Base-by-base conservation (phyloP, 2,329 filamentous ascomycete species). In the Colletotrichum liriopes region DNA sequence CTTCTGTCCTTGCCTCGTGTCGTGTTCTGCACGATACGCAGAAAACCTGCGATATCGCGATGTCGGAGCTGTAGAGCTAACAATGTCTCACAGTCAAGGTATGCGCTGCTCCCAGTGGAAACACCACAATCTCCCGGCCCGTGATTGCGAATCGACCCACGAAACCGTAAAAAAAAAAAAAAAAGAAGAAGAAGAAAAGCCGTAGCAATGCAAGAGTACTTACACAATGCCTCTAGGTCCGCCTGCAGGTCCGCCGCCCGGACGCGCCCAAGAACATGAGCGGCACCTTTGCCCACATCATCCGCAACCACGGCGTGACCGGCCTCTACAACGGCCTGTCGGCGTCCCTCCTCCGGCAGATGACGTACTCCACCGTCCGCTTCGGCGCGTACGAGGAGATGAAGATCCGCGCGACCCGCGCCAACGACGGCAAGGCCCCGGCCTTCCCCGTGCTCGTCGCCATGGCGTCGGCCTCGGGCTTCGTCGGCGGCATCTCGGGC, bases 371-470 rank as follows among this genome's bases (percentile, higher is more conserved):
- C 72, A 99, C 96, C 62, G 96, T 95, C 47, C 94, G 96, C 60
- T 99, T 99, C 85, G 96, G 95, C 75, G 91, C 98, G 75, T 99
- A 99, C 86, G 96, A 98, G 84, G 92, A 97, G 77, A 87, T 98
- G 72, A 99, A 99, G 84, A 85, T 89, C 32, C 89, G 88, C 63
- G 87, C 92, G 79, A 89, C 90, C 47, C 77, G 78, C 45, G 76
- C 73, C 35, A 75, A 80, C 62, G 76, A 77, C 62, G 82, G 84
- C 75, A 72, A 75, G 37, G 18, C 66, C 45, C 93, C 95, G 3
- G 91, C 93, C 2, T 91, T 98, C 77, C 86, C 91, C 14, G 87
- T 90, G n/a, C 91, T 99, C 12, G 88, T 98, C 74, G 93, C 89
- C 75, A 93, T 98, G 82, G 94, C 96, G 65, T 93, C 91, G 32